These are phyloP conservation scores for Amphibolis antarctica DNA, from an alignment of 106 monocot species.

Conservation along the genomic window DNA sequence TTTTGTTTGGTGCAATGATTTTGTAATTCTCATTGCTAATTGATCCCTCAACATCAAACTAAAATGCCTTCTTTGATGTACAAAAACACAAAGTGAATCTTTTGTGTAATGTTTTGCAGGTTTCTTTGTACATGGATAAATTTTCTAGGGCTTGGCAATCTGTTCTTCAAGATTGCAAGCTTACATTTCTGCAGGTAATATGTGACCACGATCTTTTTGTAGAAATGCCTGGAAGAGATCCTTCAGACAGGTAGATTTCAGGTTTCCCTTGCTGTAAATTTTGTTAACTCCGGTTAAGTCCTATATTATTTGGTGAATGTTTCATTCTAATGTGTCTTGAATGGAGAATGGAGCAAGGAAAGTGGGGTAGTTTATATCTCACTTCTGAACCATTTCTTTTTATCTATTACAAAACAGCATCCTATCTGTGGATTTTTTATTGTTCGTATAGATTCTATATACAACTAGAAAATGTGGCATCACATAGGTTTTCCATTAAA, in stretches of 20 bases:
- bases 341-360: too few relatives aligned
- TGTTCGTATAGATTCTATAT: too few relatives aligned
- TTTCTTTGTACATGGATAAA: slow-evolving; percentile 98
- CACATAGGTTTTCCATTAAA: too few relatives aligned
- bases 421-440: too few relatives aligned
- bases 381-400: too few relatives aligned
- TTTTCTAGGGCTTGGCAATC: slow-evolving; percentile 96
- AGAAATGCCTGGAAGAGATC: slow-evolving; percentile 99
- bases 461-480: too few relatives aligned
- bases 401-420: too few relatives aligned
- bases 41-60: too few relatives aligned
- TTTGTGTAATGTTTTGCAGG: slow-evolving; percentile 27
- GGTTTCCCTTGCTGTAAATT: background rate
- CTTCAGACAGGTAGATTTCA: slow-evolving; percentile 74
- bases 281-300: too few relatives aligned
- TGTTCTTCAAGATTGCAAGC: slow-evolving; percentile 88
- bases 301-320: background rate
- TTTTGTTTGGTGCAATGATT: too few relatives aligned
- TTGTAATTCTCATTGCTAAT: too few relatives aligned
- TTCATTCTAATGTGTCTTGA: background rate
- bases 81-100: background rate
- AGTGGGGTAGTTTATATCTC: too few relatives aligned
- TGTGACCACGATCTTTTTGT: slow-evolving; percentile 99
- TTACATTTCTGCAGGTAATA: slow-evolving; percentile 90
- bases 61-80: background rate